Evolutionary conservation across 495 filamentous ascomycete genomes (phyloP), one percentile per base, ranked within the genome.

Genomic region (Aspergillus heteromorphus): DNA sequence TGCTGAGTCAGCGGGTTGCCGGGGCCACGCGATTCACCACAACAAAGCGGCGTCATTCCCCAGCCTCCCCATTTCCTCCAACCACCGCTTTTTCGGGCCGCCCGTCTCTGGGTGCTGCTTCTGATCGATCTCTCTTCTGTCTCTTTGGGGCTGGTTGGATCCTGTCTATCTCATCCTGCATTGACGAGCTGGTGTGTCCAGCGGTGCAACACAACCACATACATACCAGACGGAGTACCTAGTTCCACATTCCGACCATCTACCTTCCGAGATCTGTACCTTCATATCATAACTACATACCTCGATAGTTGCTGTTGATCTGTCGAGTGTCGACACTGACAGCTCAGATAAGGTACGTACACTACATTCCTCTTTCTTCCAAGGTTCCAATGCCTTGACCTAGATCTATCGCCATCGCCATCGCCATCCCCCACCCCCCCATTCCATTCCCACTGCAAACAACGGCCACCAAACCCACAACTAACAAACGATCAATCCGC

Each of bases 1-100:
- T 10, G 64, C 45, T 62, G 59, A 67, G 43, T 59, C 49, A 66
- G 57, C 57, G 36, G 49, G 68, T 71, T 67, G 62, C 61, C 65
- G 51, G 59, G 61, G 56, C 61, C 65, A 73, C 67, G 36, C 27
- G 34, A n/a, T 11, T 13, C 20, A 21, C 40, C 53, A 48, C 47
- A 56, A 56, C 65, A 70, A 72, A 63, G 62, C 58, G 64, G 54
- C 55, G 54, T 57, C 56, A 43, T 59, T 59, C 58, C 68, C 72
- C 72, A 75, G 67, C 72, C 72, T 69, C 67, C 49, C 52, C 49
- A 56, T 60, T 62, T 56, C 18, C 61, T 62, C 70, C 72, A 75
- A 71, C 72, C 72, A 69, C 72, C 72, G 51, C 66, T 67, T 59
- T 74, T 74, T 63, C 20, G 45, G 36, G 19, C 21, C 16, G 40